Evolutionary conservation across 495 filamentous ascomycete species (phyloP).

Genomic region (Aspergillus heteromorphus): DNA sequence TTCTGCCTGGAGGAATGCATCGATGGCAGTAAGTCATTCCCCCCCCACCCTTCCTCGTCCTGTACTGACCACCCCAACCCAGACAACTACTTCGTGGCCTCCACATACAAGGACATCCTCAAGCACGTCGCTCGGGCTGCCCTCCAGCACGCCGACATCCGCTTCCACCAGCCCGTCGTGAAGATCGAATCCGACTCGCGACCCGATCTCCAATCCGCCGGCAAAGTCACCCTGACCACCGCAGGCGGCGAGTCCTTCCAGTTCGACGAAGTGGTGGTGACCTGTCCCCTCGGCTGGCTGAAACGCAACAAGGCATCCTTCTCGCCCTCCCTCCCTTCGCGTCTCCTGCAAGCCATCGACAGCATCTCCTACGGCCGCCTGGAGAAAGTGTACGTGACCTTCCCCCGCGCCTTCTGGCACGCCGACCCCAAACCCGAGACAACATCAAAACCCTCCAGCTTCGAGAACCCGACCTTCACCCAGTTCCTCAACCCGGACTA

Average conservation of each 20-base stretch:
- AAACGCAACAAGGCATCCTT: constrained; percentile 71
- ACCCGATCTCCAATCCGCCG: constrained; percentile 6
- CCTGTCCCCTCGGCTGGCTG: constrained; percentile 82
- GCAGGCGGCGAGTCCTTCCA: constrained; percentile 43
- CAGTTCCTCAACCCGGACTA: constrained; percentile 53
- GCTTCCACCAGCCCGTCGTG: constrained; percentile 49
- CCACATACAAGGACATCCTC: constrained; percentile 77
- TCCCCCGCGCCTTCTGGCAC: constrained; percentile 67
- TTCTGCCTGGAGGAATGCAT: constrained; percentile 95
- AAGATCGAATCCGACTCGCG: constrained; percentile 36
- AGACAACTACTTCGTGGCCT: constrained; percentile 88
- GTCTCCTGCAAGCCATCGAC: constrained; percentile 65
- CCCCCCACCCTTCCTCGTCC: neutral
- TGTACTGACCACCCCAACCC: neutral
- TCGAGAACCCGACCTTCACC: constrained; percentile 23
- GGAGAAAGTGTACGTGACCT: constrained; percentile 90
- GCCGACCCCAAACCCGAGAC: constrained; percentile 1
- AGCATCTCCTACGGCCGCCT: constrained; percentile 80
- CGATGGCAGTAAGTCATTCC: constrained; percentile 63
- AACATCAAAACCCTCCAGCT: constrained; percentile 3
- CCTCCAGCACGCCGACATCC: constrained; percentile 57
- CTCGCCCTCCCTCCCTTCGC: constrained; percentile 58
- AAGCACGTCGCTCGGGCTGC: constrained; percentile 59
- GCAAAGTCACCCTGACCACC: constrained; percentile 50
- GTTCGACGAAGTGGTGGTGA: constrained; percentile 85